Evolutionary conservation across 345 rosid genomes (phyloP).

Genomic region (Euclidium syriacum): DNA sequence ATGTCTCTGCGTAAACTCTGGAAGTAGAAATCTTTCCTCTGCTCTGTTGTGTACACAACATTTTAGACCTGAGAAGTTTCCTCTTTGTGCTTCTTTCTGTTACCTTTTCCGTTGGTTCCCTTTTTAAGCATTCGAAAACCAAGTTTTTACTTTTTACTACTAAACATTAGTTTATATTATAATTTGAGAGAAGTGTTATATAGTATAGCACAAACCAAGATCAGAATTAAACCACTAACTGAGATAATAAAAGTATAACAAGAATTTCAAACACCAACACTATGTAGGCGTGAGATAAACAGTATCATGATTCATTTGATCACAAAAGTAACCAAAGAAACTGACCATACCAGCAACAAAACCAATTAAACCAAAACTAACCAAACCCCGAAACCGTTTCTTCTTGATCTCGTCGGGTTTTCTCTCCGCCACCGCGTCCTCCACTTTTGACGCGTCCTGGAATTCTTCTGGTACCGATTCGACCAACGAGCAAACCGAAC

Average conservation of each 20-base stretch:
- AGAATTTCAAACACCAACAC: background rate
- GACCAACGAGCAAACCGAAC: background rate
- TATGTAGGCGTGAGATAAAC: background rate
- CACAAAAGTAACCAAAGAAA: background rate
- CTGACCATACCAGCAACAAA: constrained; percentile 15
- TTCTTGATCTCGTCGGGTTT: constrained; percentile 1
- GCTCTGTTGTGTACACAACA: background rate
- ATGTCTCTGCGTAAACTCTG: constrained; percentile 97
- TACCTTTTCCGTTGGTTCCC: background rate
- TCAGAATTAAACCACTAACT: too few species aligned
- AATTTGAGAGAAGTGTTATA: too few species aligned
- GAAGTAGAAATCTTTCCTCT: constrained; percentile 63
- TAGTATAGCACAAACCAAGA: too few species aligned
- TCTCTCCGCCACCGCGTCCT: background rate
- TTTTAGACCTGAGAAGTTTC: background rate
- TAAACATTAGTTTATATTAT: background rate
- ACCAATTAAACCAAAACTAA: constrained; percentile 18
- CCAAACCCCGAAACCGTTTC: constrained; percentile 16
- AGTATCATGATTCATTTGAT: background rate
- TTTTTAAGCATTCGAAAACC: constrained; percentile 8
- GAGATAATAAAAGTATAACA: too few species aligned
- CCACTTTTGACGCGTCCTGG: background rate
- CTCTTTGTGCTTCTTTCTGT: background rate
- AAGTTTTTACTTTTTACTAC: background rate
- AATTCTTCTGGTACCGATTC: background rate